These are phyloP conservation scores for Cryptosporidium tyzzeri DNA, from an alignment of 169 alveolate species.

Conservation along the genomic window DNA sequence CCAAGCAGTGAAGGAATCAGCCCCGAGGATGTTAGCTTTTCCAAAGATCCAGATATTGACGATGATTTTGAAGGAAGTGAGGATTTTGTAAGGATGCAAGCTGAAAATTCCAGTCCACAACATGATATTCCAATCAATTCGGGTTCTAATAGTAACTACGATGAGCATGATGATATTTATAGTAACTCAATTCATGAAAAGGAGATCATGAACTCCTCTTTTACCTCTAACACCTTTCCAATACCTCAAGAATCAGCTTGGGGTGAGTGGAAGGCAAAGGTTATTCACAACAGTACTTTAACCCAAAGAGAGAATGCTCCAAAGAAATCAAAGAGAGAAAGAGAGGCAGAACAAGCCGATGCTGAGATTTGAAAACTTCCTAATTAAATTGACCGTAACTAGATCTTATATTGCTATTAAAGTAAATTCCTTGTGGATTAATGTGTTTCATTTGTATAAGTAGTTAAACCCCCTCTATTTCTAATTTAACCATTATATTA, in stretches of 20 bases:
- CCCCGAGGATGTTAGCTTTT: background rate
- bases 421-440: background rate
- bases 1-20: conserved; percentile 54
- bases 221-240: conserved; percentile 57
- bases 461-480: background rate
- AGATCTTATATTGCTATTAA: background rate
- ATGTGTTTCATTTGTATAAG: background rate
- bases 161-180: conserved; percentile 28
- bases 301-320: conserved; percentile 90
- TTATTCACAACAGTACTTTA: conserved; percentile 89
- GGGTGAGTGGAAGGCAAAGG: conserved; percentile 94
- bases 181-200: background rate
- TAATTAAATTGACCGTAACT: background rate
- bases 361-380: conserved; percentile 84
- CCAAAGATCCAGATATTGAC: background rate
- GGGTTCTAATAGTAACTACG: conserved; percentile 36
- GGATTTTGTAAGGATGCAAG: background rate
- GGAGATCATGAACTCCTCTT: conserved; percentile 26
- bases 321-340: conserved; percentile 88
- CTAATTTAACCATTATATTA: too few species aligned
- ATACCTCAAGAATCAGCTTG: conserved; percentile 87
- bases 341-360: conserved; percentile 91
- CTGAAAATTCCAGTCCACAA: background rate
- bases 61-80: conserved; percentile 16
- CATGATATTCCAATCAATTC: conserved; percentile 5